Evolutionary conservation across 192 early-diverging fungal genomes (phyloP).

Genomic region (Linnemannia exigua): DNA sequence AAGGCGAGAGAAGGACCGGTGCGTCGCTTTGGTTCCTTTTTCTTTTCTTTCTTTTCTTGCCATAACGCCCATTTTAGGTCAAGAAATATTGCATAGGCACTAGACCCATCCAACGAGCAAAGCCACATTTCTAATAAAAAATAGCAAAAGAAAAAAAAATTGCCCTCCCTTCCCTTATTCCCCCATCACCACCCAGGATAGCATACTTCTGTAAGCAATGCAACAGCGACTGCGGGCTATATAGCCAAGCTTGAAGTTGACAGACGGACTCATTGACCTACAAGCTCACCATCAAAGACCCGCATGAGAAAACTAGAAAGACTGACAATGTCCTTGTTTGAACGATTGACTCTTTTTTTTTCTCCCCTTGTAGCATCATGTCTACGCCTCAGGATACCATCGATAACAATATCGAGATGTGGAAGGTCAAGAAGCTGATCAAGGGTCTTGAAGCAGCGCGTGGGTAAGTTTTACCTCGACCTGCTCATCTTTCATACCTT

Average conservation of each 20-base stretch:
- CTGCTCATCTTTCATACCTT: not conserved
- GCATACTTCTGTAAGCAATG: conserved; percentile 31
- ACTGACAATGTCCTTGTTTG: conserved; percentile 4
- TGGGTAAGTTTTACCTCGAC: conserved; percentile 72
- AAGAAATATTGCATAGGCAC: too few relatives aligned
- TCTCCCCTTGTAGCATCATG: conserved; percentile 28
- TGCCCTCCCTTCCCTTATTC: conserved; percentile 17
- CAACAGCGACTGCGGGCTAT: not conserved
- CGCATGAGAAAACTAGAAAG: not conserved
- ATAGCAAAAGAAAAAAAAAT: not conserved
- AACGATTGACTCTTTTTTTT: conserved; percentile 1
- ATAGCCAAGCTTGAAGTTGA: not conserved
- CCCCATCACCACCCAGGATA: conserved; percentile 29
- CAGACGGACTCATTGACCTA: not conserved
- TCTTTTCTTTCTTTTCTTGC: too few relatives aligned
- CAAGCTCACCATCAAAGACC: not conserved
- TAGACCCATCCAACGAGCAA: not conserved
- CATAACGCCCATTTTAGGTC: too few relatives aligned
- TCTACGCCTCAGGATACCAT: conserved; percentile 61
- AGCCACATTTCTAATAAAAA: conserved; percentile 10
- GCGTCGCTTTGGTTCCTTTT: too few relatives aligned
- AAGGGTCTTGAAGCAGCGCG: conserved; percentile 94
- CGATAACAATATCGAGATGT: conserved; percentile 95
- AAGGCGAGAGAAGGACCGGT: not conserved
- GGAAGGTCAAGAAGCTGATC: conserved; percentile 99